Base-by-base conservation (phyloP, 129 eudicot species). In the Kitagawia praeruptora region DNA sequence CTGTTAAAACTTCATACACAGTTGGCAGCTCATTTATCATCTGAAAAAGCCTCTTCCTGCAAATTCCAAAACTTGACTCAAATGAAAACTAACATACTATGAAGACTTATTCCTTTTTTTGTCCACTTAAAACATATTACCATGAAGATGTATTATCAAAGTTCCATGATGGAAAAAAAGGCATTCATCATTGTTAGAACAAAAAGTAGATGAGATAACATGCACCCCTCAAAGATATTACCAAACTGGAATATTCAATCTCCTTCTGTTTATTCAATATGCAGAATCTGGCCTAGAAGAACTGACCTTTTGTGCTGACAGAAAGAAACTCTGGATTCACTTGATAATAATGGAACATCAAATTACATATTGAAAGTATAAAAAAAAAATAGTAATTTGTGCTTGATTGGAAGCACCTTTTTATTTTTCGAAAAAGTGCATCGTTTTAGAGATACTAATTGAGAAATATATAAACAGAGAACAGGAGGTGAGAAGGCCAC, bases 21-120 rank as follows among this genome's bases (percentile, higher is more conserved):
- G 93, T 92, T 40, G 93, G 95, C 25, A 88, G 86, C 31, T 92
- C 91, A 56, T 89, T 92, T 80, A 89, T 92, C 96, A 88, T 83
- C 84, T 88, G 89, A 84, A 92, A 92, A 70, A 92, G 90, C 86
- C 87, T 84, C 84, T 92, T 88, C 89, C 97, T 92, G 86, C 8
- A 76, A 27, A 80, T 70, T 23, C 78, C 74, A 84, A n/a, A 25
- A 44, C 23, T 21, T 47, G 48, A 31, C 53, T 14, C 63, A 75
- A 75, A 58, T 80, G 47, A 77, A 64, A 81, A 76, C 23, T 41
- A 58, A 75, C 54, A 76, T 37, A 16, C 23, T 49, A 21, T 15
- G 18, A 51, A 37, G n/a, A 69, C 5, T 27, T 5, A 11, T 10
- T 46, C 49, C 6, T 23, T 19, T 21, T 23, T 19, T 19, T 54